Evolutionary conservation across 2,329 filamentous ascomycete genomes (phyloP).

Genomic region (Parafenestella ontariensis): DNA sequence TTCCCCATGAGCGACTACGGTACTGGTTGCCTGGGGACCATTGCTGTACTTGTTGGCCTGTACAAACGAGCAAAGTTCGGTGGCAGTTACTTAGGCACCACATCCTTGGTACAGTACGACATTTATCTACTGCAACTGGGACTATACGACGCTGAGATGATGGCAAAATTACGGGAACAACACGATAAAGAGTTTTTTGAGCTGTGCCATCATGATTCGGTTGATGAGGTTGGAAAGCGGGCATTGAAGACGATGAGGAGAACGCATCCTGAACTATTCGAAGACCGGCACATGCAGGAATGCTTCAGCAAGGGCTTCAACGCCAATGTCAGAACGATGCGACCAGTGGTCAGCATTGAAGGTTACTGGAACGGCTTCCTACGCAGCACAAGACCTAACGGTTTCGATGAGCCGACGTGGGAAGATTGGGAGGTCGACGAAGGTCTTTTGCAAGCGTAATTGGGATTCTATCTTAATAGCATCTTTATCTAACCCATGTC

Average conservation of each 20-base stretch:
- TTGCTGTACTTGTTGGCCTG: constrained; percentile 70
- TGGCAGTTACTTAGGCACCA: constrained; percentile 71
- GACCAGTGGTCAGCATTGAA: constrained; percentile 55
- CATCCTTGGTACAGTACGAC: constrained; percentile 72
- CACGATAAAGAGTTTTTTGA: constrained; percentile 63
- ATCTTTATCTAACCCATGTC: not conserved
- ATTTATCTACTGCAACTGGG: constrained; percentile 69
- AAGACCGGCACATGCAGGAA: constrained; percentile 56
- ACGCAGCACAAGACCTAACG: constrained; percentile 60
- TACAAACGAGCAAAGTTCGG: constrained; percentile 68
- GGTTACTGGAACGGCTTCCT: constrained; percentile 58
- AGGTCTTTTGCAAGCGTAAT: constrained; percentile 42
- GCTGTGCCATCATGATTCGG: constrained; percentile 67
- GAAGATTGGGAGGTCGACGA: constrained; percentile 53
- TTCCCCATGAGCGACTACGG: constrained; percentile 69
- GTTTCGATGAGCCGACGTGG: constrained; percentile 59
- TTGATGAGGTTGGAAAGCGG: constrained; percentile 69
- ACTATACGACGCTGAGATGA: constrained; percentile 61
- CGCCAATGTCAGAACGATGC: constrained; percentile 57
- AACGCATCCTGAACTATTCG: constrained; percentile 63
- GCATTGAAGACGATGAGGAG: constrained; percentile 63
- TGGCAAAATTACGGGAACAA: constrained; percentile 58
- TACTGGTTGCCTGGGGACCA: constrained; percentile 74
- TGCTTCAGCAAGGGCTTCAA: constrained; percentile 55
- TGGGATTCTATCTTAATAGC: not conserved